Evolutionary conservation across 2,329 filamentous ascomycete genomes (phyloP), one percentile per base, ranked within the genome.

Genomic region (Alternaria sp.): DNA sequence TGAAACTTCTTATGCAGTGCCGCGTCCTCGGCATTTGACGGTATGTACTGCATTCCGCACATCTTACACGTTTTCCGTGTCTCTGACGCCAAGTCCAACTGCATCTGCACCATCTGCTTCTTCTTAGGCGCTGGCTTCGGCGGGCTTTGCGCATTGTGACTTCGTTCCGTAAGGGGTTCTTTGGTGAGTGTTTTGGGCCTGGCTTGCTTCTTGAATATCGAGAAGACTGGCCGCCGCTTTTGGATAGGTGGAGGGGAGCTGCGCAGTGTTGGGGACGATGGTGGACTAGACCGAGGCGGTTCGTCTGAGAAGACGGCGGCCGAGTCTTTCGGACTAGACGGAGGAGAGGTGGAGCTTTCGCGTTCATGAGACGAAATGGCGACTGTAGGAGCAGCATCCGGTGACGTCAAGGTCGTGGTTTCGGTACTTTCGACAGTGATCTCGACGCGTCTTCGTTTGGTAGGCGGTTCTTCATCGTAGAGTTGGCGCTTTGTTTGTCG

Each of bases 1-100:
- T 90, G 88, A 65, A 86, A 90, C 62, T 86, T 87, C 63, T 84
- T 84, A 70, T 90, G 88, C 53, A 90, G 69, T 6, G 82, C 82
- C n/a, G 81, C 79, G 66, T 90, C 88, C 67, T 88, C 86, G 6
- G 79, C 75, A 49, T 84, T 84, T 0, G 86, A 88, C 4, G 86
- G 84, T 33, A 86, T 82, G 65, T 89, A 90, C 52, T 88, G 85
- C 88, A 90, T 90, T 1, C 85, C 85, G 66, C 88, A 90, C 3
- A 78, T 79, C 36, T 79, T 78, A 74, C 88, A 90, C 10, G 82
- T 85, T 64, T 84, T 84, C 45, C 84, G 81, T 37, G 83, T 77
- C 40, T 84, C 81, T 37, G 80, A 78, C 2, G 85, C 86, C 11
- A 88, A 78, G 65, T 86, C 85, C 59, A 89, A 81, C 65, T 86